phyloP scores from a whole-genome alignment of 2,329 filamentous ascomycete species.

The Pseudonectria buxi region DNA sequence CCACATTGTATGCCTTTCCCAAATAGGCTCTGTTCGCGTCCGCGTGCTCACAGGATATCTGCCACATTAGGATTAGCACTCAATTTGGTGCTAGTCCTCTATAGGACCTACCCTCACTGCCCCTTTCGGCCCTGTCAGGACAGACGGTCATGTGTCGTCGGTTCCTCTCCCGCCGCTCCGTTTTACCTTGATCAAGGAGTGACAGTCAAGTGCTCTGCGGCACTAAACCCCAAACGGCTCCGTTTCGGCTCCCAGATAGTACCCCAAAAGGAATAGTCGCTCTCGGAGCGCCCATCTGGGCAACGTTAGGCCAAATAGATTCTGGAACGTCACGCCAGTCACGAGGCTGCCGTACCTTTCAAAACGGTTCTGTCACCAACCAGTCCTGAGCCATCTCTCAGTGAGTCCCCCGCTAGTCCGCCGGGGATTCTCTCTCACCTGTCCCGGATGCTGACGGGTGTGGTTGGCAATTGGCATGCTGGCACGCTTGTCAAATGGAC shows the following conservation, averaged over 20 bases:
- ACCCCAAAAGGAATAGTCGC: no score
- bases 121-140: conserved; percentile 6
- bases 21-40: conserved; percentile 17
- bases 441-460: conserved; percentile 15
- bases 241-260: no score
- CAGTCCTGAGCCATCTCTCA: conserved; percentile 1
- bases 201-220: no score
- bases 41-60: conserved; percentile 11
- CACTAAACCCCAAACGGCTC: no score
- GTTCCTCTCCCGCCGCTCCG: no score
- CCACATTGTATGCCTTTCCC: conserved; percentile 16
- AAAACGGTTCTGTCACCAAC: conserved; percentile 15
- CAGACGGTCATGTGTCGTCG: no score
- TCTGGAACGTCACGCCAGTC: conserved; percentile 19
- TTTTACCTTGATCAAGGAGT: no score
- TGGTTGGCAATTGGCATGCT: conserved; percentile 20
- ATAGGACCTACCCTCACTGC: conserved; percentile 8
- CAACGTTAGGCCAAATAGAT: neutral
- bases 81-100: neutral
- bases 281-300: no score
- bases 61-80: conserved; percentile 9
- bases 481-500: conserved; percentile 12
- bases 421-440: conserved; percentile 9
- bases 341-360: conserved; percentile 10
- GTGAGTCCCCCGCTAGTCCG: conserved; percentile 10